Evolutionary conservation across 169 alveolate genomes (phyloP), one percentile per base, ranked within the genome.

Genomic region (Cryptosporidium canis): DNA sequence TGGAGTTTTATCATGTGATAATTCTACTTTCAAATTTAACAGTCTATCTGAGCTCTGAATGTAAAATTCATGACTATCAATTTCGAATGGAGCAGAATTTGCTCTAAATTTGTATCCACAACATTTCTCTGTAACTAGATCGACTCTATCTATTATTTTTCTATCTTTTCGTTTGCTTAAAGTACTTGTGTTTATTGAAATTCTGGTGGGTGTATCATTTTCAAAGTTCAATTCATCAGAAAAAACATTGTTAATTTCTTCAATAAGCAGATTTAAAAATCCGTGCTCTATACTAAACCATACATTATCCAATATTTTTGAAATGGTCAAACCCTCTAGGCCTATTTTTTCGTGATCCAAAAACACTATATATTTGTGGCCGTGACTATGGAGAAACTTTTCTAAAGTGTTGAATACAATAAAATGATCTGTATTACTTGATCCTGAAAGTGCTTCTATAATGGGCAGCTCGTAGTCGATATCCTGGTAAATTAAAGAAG

Each of bases 331-430:
- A 16, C 58, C 72, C 24, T 77, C 87, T 4, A 77, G 12, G 21
- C 77, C 70, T 29, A 61, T 58, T 56, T 53, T 41, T 21, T 77
- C 87, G 29, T 77, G 71, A 3, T 77, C 87, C 24, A 77, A 58
- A 7, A 63, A 55, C 11, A 77, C 41, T 24, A 77, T 58, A 39
- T 24, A 55, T 24, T 9, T 56, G 16, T 44, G 47, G 31, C 61
- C 71, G 1, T 58, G 58, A 61, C 7, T 12, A 55, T 55, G 55
- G 44, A 77, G 63, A 58, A 77, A 58, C 1, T 77, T 77, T 29
- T 77, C 66, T 41, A 77, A 58, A 24, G 58, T 21, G 16, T 51
- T 44, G 39, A 77, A 61, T 58, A 44, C 21, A 16, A 77, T 35
- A 12, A 35, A 16, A 27, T 77, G 87, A 24, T 77, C 87, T n/a